phyloP scores from a whole-genome alignment of 139 green algal genomes.

The Klebsormidium nitens region DNA sequence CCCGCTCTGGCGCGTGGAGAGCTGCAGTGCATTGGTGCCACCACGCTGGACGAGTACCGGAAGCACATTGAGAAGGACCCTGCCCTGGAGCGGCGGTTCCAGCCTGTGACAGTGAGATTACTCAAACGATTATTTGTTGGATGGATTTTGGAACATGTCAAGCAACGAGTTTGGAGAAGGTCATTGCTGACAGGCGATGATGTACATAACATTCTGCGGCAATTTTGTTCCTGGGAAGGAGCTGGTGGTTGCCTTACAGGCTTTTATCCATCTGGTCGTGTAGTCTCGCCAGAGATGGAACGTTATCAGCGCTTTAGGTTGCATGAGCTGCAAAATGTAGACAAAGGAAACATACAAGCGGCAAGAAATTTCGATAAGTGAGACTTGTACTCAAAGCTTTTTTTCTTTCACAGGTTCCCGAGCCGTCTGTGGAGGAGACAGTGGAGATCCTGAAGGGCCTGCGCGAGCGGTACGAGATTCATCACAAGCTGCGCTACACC shows the following conservation, averaged over 20 bases:
- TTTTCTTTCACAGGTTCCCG: conserved; percentile 62
- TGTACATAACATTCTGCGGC: too few species aligned
- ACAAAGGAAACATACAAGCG: too few species aligned
- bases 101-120: conserved; percentile 53
- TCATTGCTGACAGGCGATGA: conserved; percentile 45
- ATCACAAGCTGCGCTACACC: conserved; percentile 98
- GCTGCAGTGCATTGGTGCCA: conserved; percentile 97
- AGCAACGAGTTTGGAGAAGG: not conserved
- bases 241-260: too few species aligned
- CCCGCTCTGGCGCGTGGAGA: conserved; percentile 94
- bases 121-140: too few species aligned
- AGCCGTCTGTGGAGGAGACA: conserved; percentile 95
- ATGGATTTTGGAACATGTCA: too few species aligned
- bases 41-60: conserved; percentile 98
- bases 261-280: too few species aligned
- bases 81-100: conserved; percentile 81
- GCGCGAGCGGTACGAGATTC: conserved; percentile 91
- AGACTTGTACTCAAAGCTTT: too few species aligned
- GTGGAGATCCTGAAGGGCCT: conserved; percentile 90
- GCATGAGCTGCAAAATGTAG: too few species aligned
- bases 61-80: conserved; percentile 99
- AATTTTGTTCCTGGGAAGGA: too few species aligned
- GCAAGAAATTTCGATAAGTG: too few species aligned
- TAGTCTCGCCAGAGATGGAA: too few species aligned
- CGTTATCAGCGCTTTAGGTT: too few species aligned